These are phyloP conservation scores for Coprinopsis sp. DNA, from an alignment of 768 basidiomycete genomes.

Conservation along the genomic window DNA sequence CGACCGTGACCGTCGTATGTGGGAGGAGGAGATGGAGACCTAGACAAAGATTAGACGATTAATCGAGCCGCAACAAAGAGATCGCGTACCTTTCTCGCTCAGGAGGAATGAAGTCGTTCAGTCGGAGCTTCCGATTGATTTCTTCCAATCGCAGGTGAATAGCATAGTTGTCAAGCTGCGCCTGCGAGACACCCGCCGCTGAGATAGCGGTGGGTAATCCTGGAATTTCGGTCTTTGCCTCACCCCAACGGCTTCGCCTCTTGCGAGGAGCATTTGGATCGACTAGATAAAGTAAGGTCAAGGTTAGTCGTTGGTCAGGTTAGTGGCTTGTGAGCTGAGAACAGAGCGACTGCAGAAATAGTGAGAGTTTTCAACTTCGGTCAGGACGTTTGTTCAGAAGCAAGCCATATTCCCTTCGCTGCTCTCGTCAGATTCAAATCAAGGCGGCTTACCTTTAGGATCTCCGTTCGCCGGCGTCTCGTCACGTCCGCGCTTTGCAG, in stretches of 20 bases:
- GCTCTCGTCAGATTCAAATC: not conserved
- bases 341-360: conserved; percentile 16
- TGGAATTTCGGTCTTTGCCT: conserved; percentile 85
- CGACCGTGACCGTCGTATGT: conserved; percentile 98
- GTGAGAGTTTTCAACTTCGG: conserved; percentile 14
- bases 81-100: conserved; percentile 79
- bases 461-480: conserved; percentile 60
- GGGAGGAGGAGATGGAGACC: conserved; percentile 94
- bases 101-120: conserved; percentile 94
- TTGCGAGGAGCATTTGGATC: conserved; percentile 87
- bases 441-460: conserved; percentile 67
- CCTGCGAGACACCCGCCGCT: conserved; percentile 88
- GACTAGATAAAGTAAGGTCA: conserved; percentile 49
- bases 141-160: conserved; percentile 95
- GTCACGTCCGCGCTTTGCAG: conserved; percentile 60
- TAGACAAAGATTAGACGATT: conserved; percentile 22
- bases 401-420: not conserved
- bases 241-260: conserved; percentile 97
- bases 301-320: conserved; percentile 58
- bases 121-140: conserved; percentile 89
- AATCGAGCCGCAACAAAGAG: not conserved
- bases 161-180: conserved; percentile 96
- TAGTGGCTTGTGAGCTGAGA: conserved; percentile 26
- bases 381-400: not conserved
- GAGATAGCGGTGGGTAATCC: conserved; percentile 93